Conservation (phyloP, 768 basidiomycete species). For the Pulveroboletus sp. region DNA sequence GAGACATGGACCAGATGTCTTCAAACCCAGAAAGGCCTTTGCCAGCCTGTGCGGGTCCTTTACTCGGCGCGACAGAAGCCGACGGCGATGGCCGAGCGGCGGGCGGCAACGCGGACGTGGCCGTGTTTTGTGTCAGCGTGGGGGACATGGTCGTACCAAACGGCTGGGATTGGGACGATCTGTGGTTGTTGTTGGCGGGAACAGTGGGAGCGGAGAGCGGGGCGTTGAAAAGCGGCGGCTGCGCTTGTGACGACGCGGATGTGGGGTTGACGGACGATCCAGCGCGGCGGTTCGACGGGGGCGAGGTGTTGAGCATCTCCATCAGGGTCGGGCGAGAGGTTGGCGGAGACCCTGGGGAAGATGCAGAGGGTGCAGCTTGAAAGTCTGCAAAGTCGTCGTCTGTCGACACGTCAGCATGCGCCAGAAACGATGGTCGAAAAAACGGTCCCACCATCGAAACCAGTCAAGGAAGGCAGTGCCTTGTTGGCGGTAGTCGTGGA, state of each 20-base stretch:
- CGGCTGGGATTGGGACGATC: conserved; percentile 14
- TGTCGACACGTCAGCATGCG: conserved; percentile 21
- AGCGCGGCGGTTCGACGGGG: conserved; percentile 17
- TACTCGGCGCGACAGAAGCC: conserved; percentile 12
- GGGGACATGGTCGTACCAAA: conserved; percentile 17
- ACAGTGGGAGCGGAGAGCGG: conserved; percentile 17
- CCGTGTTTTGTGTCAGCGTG: conserved; percentile 15
- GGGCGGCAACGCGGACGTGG: conserved; percentile 8
- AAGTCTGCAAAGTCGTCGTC: conserved; percentile 89
- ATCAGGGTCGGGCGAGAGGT: conserved; percentile 40
- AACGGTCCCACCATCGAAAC: conserved; percentile 26
- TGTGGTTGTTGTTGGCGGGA: too few relatives aligned
- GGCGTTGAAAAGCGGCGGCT: conserved; percentile 26
- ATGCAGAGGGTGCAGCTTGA: conserved; percentile 60
- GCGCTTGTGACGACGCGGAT: conserved; percentile 10
- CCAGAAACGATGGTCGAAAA: neutral
- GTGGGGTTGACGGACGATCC: conserved; percentile 10
- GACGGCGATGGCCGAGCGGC: conserved; percentile 6
- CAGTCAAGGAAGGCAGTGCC: conserved; percentile 28
- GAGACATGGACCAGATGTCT: conserved; percentile 83
- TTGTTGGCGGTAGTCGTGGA: conserved; percentile 20
- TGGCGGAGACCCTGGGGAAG: conserved; percentile 34
- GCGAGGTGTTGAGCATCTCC: conserved; percentile 43
- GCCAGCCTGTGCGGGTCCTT: conserved; percentile 20
- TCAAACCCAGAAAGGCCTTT: conserved; percentile 66